These are phyloP conservation scores for Lactarius sp. DNA, from an alignment of 768 basidiomycete species.

Conservation along the genomic window DNA sequence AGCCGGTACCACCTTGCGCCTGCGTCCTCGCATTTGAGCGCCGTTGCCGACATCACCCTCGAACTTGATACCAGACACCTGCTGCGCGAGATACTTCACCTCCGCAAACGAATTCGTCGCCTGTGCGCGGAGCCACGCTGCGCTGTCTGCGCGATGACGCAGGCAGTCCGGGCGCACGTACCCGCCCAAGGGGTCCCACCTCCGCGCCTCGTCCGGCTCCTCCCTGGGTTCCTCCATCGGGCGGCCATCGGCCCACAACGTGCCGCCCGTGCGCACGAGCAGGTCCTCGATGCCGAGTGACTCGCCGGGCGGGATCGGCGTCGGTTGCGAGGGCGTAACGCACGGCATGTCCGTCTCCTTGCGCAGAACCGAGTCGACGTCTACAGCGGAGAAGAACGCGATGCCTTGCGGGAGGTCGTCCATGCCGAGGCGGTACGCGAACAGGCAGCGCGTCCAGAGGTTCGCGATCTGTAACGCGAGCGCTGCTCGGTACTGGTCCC, in stretches of 20 bases:
- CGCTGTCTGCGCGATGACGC: conserved; percentile 55
- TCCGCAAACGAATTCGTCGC: conserved; percentile 67
- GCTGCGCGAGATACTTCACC: conserved; percentile 62
- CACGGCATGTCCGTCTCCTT: conserved; percentile 98
- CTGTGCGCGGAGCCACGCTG: conserved; percentile 72
- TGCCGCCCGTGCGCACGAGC: conserved; percentile 61
- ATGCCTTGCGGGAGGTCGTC: conserved; percentile 93
- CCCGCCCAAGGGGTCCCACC: conserved; percentile 36
- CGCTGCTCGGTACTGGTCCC: conserved; percentile 85
- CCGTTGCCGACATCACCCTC: conserved; percentile 31
- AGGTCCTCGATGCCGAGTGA: conserved; percentile 65
- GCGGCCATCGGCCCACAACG: conserved; percentile 54
- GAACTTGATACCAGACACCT: conserved; percentile 41
- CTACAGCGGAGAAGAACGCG: conserved; percentile 96
- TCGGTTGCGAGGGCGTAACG: conserved; percentile 86
- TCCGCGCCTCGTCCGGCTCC: conserved; percentile 30
- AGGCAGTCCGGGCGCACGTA: conserved; percentile 58
- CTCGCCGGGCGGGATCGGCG: conserved; percentile 82
- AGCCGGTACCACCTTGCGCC: background rate
- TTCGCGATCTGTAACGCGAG: conserved; percentile 94
- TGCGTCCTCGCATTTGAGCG: conserved; percentile 24
- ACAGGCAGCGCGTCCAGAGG: conserved; percentile 88
- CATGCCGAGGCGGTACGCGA: conserved; percentile 92
- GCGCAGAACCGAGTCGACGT: conserved; percentile 82
- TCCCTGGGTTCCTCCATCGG: conserved; percentile 42